phyloP scores from a whole-genome alignment of 2,329 filamentous ascomycete species.

The Xylariales sp. region DNA sequence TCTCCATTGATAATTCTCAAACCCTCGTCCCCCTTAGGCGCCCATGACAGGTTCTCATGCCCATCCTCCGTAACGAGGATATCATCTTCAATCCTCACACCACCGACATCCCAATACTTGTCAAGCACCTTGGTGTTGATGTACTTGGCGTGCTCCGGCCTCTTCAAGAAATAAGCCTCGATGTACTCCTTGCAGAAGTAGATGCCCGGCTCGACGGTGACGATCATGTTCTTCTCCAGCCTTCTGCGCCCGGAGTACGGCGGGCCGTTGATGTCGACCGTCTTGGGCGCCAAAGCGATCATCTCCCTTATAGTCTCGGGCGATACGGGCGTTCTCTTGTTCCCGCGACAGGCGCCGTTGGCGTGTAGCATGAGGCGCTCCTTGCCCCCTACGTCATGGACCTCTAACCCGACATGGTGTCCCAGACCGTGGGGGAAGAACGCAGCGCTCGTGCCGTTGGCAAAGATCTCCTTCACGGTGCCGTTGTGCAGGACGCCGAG shows the following conservation, averaged over 20 bases:
- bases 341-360: constrained; percentile 16
- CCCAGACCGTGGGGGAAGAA: constrained; percentile 65
- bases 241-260: constrained; percentile 31
- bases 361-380: constrained; percentile 5
- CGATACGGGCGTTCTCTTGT: constrained; percentile 25
- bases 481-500: constrained; percentile 69
- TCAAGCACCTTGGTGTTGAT: constrained; percentile 63
- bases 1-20: constrained; percentile 46
- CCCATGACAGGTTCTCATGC: constrained; percentile 76
- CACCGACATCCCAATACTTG: constrained; percentile 73
- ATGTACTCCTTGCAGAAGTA: constrained; percentile 75
- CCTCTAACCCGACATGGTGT: constrained; percentile 62
- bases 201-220: constrained; percentile 76
- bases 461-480: constrained; percentile 46
- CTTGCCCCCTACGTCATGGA: constrained; percentile 43
- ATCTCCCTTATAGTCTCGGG: constrained; percentile 25
- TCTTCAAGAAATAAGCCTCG: constrained; percentile 61
- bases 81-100: constrained; percentile 90
- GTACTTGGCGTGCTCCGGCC: constrained; percentile 53
- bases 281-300: constrained; percentile 20
- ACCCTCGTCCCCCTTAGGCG: constrained; percentile 71
- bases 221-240: constrained; percentile 60
- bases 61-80: constrained; percentile 74
- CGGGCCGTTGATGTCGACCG: constrained; percentile 12
- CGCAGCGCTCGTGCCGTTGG: constrained; percentile 49